Conservation (phyloP, 495 filamentous ascomycete species). For the Bombardia bombarda region DNA sequence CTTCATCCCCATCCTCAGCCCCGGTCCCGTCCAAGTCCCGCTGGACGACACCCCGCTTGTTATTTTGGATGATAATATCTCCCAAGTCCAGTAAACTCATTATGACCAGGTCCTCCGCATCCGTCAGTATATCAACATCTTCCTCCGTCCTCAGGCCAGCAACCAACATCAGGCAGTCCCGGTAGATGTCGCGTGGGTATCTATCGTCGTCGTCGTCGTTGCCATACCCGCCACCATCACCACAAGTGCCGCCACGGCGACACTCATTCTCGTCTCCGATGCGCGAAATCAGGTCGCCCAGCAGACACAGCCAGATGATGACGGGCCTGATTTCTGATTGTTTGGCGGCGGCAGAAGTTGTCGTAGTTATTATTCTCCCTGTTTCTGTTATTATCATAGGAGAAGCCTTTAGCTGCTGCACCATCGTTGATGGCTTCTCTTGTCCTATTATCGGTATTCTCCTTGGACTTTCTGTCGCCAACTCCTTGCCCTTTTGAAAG, state of each 20-base stretch:
- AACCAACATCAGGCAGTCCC: constrained; percentile 4
- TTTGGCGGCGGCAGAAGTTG: not conserved
- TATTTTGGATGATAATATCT: too few species aligned
- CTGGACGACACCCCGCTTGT: too few species aligned
- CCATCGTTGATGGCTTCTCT: not conserved
- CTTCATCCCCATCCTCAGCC: too few species aligned
- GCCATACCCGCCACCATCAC: not conserved
- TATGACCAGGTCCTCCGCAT: constrained; percentile 5
- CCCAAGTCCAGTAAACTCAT: constrained; percentile 10
- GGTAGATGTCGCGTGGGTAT: constrained; percentile 11
- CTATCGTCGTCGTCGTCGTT: not conserved
- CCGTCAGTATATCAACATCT: constrained; percentile 2
- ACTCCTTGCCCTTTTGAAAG: not conserved
- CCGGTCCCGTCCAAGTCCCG: too few species aligned
- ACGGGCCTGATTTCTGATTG: constrained; percentile 4
- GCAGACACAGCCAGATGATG: constrained; percentile 9
- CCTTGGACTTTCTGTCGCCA: not conserved
- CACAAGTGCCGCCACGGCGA: not conserved
- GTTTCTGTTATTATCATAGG: not conserved
- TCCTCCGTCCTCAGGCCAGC: not conserved
- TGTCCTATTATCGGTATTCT: not conserved
- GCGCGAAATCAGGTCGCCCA: constrained; percentile 10
- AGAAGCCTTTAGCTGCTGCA: not conserved
- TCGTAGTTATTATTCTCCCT: not conserved
- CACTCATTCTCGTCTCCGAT: constrained; percentile 9